Conservation (phyloP, 169 alveolate species). For the Babesia gibsoni region DNA sequence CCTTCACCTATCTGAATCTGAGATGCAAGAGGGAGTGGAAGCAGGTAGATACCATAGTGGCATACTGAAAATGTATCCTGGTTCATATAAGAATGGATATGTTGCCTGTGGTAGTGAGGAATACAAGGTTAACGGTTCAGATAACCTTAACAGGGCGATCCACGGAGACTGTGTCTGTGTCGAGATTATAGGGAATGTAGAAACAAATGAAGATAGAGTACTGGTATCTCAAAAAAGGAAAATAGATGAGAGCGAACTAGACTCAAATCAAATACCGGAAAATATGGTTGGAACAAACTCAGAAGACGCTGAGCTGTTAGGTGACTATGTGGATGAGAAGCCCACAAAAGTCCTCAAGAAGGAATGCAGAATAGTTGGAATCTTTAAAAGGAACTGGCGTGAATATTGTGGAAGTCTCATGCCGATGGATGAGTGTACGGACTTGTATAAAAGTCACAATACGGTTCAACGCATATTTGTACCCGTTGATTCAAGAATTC, state of each 20-base stretch:
- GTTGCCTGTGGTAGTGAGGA: constrained; percentile 76
- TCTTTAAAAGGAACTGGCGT: constrained; percentile 83
- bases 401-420: constrained; percentile 91
- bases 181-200: constrained; percentile 75
- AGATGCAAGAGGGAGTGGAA: constrained; percentile 73
- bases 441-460: constrained; percentile 25
- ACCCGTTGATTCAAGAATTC: constrained; percentile 88
- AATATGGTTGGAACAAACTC: constrained; percentile 47
- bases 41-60: constrained; percentile 86
- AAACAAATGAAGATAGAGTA: constrained; percentile 55
- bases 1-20: constrained; percentile 44
- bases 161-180: constrained; percentile 97
- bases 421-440: constrained; percentile 65
- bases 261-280: not conserved
- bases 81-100: constrained; percentile 75
- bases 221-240: constrained; percentile 48
- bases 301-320: constrained; percentile 14
- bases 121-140: constrained; percentile 78
- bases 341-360: constrained; percentile 53
- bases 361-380: constrained; percentile 89
- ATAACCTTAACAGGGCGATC: constrained; percentile 93
- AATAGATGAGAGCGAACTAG: constrained; percentile 27
- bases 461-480: constrained; percentile 80
- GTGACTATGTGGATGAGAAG: constrained; percentile 23
- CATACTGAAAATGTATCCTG: constrained; percentile 77